Conservation (phyloP, 2,329 filamentous ascomycete genomes). For the Penicillium frequentans region DNA sequence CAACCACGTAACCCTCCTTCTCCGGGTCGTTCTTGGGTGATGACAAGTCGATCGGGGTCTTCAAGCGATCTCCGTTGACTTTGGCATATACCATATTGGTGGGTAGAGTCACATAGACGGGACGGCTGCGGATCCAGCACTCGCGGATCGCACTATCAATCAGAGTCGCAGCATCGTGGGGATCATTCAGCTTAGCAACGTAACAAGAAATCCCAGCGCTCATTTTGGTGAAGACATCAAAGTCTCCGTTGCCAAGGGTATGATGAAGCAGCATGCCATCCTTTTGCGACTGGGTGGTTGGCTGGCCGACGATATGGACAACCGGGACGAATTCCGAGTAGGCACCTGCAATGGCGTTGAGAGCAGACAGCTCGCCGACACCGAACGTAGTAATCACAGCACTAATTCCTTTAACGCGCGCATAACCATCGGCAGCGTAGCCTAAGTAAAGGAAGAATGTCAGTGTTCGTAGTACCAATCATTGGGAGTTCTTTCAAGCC, state of each 20-base stretch:
- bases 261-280: slow-evolving; percentile 58
- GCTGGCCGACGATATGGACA: slow-evolving; percentile 60
- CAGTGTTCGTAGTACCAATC: not conserved
- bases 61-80: slow-evolving; percentile 70
- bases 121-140: slow-evolving; percentile 71
- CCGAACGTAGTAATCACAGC: slow-evolving; percentile 75
- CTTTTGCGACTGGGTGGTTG: slow-evolving; percentile 49
- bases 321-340: slow-evolving; percentile 73
- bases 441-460: slow-evolving; percentile 38
- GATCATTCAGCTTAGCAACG: slow-evolving; percentile 68
- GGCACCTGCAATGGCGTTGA: slow-evolving; percentile 73
- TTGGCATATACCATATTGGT: slow-evolving; percentile 77
- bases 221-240: slow-evolving; percentile 81
- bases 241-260: slow-evolving; percentile 75
- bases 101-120: slow-evolving; percentile 81
- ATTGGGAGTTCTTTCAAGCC: not conserved
- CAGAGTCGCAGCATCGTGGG: slow-evolving; percentile 67
- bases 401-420: slow-evolving; percentile 68
- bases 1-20: slow-evolving; percentile 79
- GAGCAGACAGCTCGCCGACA: slow-evolving; percentile 65
- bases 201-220: slow-evolving; percentile 69
- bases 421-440: slow-evolving; percentile 80
- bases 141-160: slow-evolving; percentile 76
- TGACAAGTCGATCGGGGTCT: slow-evolving; percentile 67
- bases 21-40: slow-evolving; percentile 66